phyloP scores from a whole-genome alignment of 495 filamentous ascomycete species.

The Aspergillus ellipticus region DNA sequence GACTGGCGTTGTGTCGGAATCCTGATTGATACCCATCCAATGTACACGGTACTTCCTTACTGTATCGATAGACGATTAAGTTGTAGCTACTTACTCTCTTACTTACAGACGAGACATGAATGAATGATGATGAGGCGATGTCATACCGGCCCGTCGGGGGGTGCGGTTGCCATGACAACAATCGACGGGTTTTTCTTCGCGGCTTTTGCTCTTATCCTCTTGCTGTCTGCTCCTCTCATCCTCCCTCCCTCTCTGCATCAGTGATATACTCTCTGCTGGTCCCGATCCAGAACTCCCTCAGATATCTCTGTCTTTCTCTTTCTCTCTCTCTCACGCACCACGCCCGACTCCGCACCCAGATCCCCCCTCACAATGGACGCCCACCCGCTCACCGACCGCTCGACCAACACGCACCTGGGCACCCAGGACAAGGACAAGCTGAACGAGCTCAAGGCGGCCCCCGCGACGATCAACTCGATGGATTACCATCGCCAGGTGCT shows the following conservation, averaged over 20 bases:
- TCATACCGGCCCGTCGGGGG: too few relatives aligned
- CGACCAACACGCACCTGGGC: constrained; percentile 43
- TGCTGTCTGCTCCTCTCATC: constrained; percentile 1
- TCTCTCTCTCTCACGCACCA: not conserved
- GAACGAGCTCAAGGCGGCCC: constrained; percentile 28
- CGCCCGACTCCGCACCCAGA: not conserved
- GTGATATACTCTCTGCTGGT: too few relatives aligned
- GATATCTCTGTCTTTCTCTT: constrained; percentile 4
- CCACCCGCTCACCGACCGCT: constrained; percentile 40
- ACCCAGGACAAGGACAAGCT: constrained; percentile 26
- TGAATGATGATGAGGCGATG: not conserved
- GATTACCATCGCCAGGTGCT: constrained; percentile 78
- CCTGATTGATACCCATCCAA: not conserved
- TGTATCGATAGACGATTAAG: too few relatives aligned
- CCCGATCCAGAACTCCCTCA: too few relatives aligned
- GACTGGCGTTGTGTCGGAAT: too few relatives aligned
- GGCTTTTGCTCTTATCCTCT: constrained; percentile 22
- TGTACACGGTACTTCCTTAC: too few relatives aligned
- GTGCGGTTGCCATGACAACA: constrained; percentile 42
- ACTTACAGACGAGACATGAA: constrained; percentile 2
- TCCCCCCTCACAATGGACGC: constrained; percentile 29
- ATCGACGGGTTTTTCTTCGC: constrained; percentile 34
- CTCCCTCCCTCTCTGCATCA: constrained; percentile 9
- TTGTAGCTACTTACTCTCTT: not conserved
- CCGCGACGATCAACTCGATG: constrained; percentile 46